Evolutionary conservation across 2,329 filamentous ascomycete genomes (phyloP).

Genomic region (Xylariaceae sp.): DNA sequence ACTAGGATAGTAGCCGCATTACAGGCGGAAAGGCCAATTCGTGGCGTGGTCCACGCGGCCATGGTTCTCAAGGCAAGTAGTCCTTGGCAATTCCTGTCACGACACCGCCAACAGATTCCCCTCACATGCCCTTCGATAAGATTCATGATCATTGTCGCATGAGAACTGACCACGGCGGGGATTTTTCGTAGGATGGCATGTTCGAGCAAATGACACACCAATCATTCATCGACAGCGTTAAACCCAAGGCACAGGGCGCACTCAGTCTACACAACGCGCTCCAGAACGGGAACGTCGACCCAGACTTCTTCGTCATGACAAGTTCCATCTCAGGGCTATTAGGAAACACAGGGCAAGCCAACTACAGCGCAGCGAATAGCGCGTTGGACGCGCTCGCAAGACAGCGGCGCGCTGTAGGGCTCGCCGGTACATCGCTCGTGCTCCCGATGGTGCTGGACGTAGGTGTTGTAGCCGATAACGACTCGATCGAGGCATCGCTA

Average conservation of each 20-base stretch:
- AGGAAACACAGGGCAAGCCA: conserved; percentile 22
- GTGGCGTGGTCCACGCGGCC: conserved; percentile 28
- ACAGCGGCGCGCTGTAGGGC: conserved; percentile 9
- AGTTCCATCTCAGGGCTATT: conserved; percentile 25
- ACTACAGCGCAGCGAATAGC: conserved; percentile 26
- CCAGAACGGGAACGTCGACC: conserved; percentile 3
- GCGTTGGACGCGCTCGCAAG: conserved; percentile 24
- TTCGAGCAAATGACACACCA: conserved; percentile 18
- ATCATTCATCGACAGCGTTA: conserved; percentile 6
- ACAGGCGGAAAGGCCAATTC: conserved; percentile 17
- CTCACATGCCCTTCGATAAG: not conserved
- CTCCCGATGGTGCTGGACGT: conserved; percentile 27
- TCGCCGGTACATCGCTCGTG: conserved; percentile 19
- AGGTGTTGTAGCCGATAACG: conserved; percentile 24
- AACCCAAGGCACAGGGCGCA: conserved; percentile 21
- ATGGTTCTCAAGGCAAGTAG: conserved; percentile 24
- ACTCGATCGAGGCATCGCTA: conserved; percentile 25
- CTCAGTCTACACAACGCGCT: conserved; percentile 16
- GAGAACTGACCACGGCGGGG: not conserved
- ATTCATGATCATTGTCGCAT: not conserved
- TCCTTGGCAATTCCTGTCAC: not conserved
- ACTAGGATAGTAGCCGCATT: conserved; percentile 3
- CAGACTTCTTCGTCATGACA: conserved; percentile 29
- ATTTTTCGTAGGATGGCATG: conserved; percentile 18
- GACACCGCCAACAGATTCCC: not conserved